Evolutionary conservation across 257 asterid genomes (phyloP).

Genomic region (Salvia miltiorrhiza): DNA sequence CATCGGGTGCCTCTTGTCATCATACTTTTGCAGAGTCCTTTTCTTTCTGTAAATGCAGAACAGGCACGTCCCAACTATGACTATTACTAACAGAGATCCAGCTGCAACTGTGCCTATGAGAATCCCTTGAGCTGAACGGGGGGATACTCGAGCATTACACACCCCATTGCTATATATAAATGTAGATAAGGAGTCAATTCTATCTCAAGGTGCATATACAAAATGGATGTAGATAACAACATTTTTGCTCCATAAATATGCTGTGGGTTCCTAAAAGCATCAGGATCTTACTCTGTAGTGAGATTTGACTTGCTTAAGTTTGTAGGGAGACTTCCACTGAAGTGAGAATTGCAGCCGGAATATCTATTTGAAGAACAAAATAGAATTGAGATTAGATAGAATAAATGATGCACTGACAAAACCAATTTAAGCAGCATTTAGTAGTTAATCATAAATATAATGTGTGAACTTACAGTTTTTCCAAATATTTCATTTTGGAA

Average conservation of each 20-base stretch:
- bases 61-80: slow-evolving; percentile 32
- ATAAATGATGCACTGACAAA: neutral
- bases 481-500: slow-evolving; percentile 37
- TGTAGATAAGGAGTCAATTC: slow-evolving; percentile 18
- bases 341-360: slow-evolving; percentile 48
- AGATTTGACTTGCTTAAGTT: slow-evolving; percentile 34
- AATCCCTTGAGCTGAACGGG: slow-evolving; percentile 32
- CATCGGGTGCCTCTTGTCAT: slow-evolving; percentile 42
- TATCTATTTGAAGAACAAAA: slow-evolving; percentile 37
- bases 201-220: neutral
- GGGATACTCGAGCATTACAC: slow-evolving; percentile 32
- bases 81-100: slow-evolving; percentile 38
- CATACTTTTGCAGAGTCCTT: slow-evolving; percentile 25
- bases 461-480: slow-evolving; percentile 39
- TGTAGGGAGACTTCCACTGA: slow-evolving; percentile 31
- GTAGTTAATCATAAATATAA: neutral
- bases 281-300: slow-evolving; percentile 55
- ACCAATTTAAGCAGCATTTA: neutral
- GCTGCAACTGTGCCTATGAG: slow-evolving; percentile 47
- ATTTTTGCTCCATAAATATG: neutral
- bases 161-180: slow-evolving; percentile 40
- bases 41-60: slow-evolving; percentile 39
- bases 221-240: neutral
- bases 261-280: slow-evolving; percentile 10
- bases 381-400: neutral